phyloP scores from a whole-genome alignment of 768 basidiomycete species.

The Daedaleopsis nitida region DNA sequence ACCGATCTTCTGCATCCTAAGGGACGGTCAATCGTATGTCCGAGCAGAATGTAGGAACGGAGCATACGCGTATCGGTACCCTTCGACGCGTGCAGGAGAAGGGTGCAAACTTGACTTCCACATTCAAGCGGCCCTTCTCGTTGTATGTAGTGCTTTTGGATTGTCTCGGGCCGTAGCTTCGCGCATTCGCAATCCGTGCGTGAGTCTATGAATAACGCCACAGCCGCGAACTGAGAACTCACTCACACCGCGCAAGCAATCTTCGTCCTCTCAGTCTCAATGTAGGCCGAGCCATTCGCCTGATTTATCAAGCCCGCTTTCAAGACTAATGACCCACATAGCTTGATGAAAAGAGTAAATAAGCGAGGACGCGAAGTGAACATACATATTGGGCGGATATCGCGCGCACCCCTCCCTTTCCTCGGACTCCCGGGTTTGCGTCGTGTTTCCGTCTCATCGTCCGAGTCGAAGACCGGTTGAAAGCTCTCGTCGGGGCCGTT shows the following conservation, averaged over 20 bases:
- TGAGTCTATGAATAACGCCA: not conserved
- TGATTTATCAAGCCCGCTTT: constrained; percentile 89
- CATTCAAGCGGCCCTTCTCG: constrained; percentile 86
- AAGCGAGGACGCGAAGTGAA: constrained; percentile 3
- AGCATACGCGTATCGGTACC: constrained; percentile 78
- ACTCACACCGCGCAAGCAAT: constrained; percentile 95
- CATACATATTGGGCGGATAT: constrained; percentile 89
- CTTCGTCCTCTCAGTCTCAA: constrained; percentile 90
- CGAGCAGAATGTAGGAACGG: constrained; percentile 1
- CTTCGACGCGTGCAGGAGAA: constrained; percentile 81
- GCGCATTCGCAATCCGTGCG: not conserved
- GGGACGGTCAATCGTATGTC: not conserved
- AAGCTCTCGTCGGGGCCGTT: constrained; percentile 89
- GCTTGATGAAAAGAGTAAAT: constrained; percentile 9
- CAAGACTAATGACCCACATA: constrained; percentile 61
- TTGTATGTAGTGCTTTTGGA: constrained; percentile 79
- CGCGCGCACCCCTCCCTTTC: constrained; percentile 52
- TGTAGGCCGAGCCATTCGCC: constrained; percentile 96
- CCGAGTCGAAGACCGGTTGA: constrained; percentile 58
- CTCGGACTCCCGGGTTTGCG: constrained; percentile 44
- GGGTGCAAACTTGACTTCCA: constrained; percentile 96
- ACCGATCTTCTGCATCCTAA: constrained; percentile 93
- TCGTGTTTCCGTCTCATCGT: constrained; percentile 29
- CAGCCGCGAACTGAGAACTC: constrained; percentile 14
- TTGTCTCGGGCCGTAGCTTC: constrained; percentile 83